A percentile compares a stretch with the other conserved stretches of the same genome.
phyloP scores from a whole-genome alignment of 148 eudicot genomes.

The Hydrangea macrophylla region DNA sequence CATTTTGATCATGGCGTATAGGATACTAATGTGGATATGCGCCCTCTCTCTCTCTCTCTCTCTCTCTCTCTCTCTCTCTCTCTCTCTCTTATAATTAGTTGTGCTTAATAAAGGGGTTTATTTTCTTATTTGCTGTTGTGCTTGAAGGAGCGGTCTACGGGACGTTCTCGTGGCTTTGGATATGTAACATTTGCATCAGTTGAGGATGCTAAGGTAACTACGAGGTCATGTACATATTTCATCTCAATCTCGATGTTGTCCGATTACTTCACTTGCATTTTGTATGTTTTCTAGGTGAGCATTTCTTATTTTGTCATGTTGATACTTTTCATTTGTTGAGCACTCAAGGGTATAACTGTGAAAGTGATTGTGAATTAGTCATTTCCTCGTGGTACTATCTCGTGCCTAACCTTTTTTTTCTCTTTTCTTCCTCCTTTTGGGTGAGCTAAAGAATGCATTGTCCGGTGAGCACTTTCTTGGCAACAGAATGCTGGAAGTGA shows the following conservation, averaged over 20 bases:
- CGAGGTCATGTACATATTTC: not conserved
- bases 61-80: too few species aligned
- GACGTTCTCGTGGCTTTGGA: constrained; percentile 98
- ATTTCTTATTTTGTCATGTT: not conserved
- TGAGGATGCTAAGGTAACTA: constrained; percentile 86
- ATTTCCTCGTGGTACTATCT: not conserved
- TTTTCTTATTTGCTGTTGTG: not conserved
- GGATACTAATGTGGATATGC: not conserved
- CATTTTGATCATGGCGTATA: not conserved
- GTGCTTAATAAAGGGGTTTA: not conserved
- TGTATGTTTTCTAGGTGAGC: not conserved
- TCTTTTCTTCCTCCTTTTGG: not conserved
- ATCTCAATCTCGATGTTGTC: not conserved
- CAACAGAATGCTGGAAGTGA: constrained; percentile 71
- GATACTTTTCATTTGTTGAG: not conserved
- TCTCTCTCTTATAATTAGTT: not conserved
- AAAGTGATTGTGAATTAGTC: not conserved
- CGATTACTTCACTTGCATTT: not conserved
- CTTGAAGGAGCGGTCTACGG: constrained; percentile 71
- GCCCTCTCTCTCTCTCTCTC: too few species aligned
- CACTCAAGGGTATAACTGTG: not conserved
- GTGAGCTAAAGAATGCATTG: constrained; percentile 53
- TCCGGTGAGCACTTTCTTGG: constrained; percentile 82
- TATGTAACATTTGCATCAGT: constrained; percentile 77
- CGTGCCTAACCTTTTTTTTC: not conserved